Evolutionary conservation across 805 yeast genomes (phyloP), one percentile per base, ranked within the genome.

Genomic region (Yamadazyma ubonensis): DNA sequence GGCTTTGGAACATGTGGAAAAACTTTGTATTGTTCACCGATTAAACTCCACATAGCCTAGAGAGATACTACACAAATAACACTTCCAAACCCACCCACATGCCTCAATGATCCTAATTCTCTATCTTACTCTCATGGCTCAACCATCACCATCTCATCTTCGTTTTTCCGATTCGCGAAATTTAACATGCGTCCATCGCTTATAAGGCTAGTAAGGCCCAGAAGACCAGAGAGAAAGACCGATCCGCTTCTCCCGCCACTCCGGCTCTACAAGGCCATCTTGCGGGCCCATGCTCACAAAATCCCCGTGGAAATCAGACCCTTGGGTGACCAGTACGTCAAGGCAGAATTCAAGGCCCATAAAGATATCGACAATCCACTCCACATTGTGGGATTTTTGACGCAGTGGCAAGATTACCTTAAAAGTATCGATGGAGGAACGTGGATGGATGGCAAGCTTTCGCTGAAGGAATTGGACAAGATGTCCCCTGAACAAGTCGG

Each of bases 391-490:
- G 99, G 97, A 8, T 93, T 93, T 52, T 70, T 93, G 45, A 79
- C 95, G 1, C 83, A 87, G 44, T 93, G 99, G 99, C 99, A 93
- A 61, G 91, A 83, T 45, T 86, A 86, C 53, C 69, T 85, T 45
- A 65, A 71, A 9, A 65, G 68, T 58, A 74, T 86, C 17, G 74
- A 78, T 20, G 78, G 68, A 3, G 72, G 70, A 0, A 46, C 48
- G 6, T 70, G 75, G 73, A 51, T 58, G 49, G 58, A 61, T 29
- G 70, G 68, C 10, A 65, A 63, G 46, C 65, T 93, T 55, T 81
- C 82, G 15, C 67, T 76, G 46, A 71, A 70, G 23, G 81, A 83
- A 39, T 67, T 93, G 46, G 86, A 82, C 36, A 86, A 86, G 58
- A 78, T 93, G 90, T 79, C 85, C 18, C 91, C 93, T 6, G 96